Evolutionary conservation across 441 rosid species (phyloP).

Genomic region (Omphalea diandra): DNA sequence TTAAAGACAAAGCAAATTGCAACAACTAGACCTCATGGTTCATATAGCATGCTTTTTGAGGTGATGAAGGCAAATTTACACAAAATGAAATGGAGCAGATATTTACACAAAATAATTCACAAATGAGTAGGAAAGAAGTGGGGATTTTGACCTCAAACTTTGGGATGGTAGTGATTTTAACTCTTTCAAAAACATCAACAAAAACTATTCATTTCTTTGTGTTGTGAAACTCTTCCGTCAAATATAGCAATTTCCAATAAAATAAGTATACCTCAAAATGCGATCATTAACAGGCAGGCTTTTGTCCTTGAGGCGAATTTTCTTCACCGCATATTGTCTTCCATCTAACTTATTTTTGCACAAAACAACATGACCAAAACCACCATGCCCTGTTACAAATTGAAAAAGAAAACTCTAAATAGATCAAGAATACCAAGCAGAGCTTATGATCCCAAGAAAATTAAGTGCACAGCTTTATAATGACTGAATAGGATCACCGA

Average conservation of each 20-base stretch:
- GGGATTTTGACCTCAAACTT: too few relatives aligned
- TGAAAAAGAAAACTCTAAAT: conserved; percentile 20
- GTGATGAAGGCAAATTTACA: too few relatives aligned
- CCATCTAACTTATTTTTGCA: conserved; percentile 99
- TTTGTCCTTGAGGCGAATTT: conserved; percentile 93
- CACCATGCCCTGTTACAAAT: conserved; percentile 80
- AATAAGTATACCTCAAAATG: conserved; percentile 66
- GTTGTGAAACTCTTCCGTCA: too few relatives aligned
- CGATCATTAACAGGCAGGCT: conserved; percentile 69
- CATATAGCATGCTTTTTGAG: background rate
- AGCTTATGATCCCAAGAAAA: background rate
- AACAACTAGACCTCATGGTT: background rate
- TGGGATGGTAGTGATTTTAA: too few relatives aligned
- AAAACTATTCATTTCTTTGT: too few relatives aligned
- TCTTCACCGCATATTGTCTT: conserved; percentile 97
- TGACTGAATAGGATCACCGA: background rate
- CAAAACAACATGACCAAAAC: conserved; percentile 91
- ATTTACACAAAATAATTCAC: too few relatives aligned
- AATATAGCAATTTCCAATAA: too few relatives aligned
- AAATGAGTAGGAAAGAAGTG: too few relatives aligned
- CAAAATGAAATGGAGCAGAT: too few relatives aligned
- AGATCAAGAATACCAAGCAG: conserved; percentile 10
- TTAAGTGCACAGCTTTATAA: conserved; percentile 13
- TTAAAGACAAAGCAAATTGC: background rate
- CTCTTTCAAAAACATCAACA: too few relatives aligned